Conservation (phyloP, 139 green algal genomes). For the Coelastrella sp. region DNA sequence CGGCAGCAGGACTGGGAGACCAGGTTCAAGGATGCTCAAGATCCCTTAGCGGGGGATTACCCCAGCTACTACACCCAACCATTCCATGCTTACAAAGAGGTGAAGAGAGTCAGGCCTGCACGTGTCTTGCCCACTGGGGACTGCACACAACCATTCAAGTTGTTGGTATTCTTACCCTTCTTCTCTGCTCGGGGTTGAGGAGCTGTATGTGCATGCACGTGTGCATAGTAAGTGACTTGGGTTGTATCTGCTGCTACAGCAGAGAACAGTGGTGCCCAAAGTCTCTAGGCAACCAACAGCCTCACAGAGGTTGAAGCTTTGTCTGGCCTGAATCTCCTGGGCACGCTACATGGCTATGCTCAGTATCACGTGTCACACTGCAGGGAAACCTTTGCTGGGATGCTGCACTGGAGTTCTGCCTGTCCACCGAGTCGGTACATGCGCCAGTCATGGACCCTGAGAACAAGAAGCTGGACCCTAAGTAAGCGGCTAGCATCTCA, state of each 20-base stretch:
- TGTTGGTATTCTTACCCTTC: too few relatives aligned
- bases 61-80: slow-evolving; percentile 81
- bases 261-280: too few relatives aligned
- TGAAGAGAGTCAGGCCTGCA: slow-evolving; percentile 2
- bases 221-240: too few relatives aligned
- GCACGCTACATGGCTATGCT: too few relatives aligned
- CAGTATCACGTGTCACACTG: too few relatives aligned
- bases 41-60: slow-evolving; percentile 29
- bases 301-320: too few relatives aligned
- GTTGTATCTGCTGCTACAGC: too few relatives aligned
- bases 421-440: slow-evolving; percentile 78
- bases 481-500: slow-evolving; percentile 48
- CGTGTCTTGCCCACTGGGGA: neutral
- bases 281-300: too few relatives aligned
- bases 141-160: too few relatives aligned
- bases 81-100: slow-evolving; percentile 84
- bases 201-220: too few relatives aligned
- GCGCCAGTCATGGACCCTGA: slow-evolving; percentile 74
- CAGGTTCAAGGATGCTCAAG: slow-evolving; percentile 58
- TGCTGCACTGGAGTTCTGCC: slow-evolving; percentile 76
- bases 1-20: slow-evolving; percentile 72
- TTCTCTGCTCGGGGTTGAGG: too few relatives aligned
- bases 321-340: too few relatives aligned
- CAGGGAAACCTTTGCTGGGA: slow-evolving; percentile 81
- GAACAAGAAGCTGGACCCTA: slow-evolving; percentile 67